A percentile compares a stretch with the other conserved stretches of the same genome.
Conservation (phyloP, 257 asterid species). For the Gardenia jasminoides region DNA sequence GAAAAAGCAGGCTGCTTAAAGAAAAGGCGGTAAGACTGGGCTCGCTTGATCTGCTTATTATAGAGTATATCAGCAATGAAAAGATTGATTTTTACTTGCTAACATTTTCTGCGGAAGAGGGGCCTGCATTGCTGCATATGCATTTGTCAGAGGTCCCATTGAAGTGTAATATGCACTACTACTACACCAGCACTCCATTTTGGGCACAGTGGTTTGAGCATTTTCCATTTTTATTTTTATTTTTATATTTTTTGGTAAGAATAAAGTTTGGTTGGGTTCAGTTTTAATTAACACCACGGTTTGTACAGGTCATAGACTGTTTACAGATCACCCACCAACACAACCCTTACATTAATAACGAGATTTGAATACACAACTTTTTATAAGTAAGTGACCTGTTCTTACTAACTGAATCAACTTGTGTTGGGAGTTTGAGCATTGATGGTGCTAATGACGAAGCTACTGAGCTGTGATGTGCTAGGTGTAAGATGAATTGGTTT, state of each 20-base stretch:
- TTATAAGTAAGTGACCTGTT: too few relatives aligned
- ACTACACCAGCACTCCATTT: conserved; percentile 4
- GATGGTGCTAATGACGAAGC: too few relatives aligned
- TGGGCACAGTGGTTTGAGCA: not conserved
- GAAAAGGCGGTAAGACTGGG: not conserved
- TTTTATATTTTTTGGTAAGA: too few relatives aligned
- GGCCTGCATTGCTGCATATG: not conserved
- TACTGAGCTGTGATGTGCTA: not conserved
- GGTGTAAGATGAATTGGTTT: not conserved
- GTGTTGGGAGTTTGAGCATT: too few relatives aligned
- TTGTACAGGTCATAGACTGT: too few relatives aligned
- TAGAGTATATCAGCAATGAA: not conserved
- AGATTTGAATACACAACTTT: too few relatives aligned
- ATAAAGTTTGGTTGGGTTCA: too few relatives aligned
- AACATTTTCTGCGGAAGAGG: not conserved
- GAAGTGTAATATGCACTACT: not conserved
- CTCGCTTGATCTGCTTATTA: not conserved
- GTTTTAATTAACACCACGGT: too few relatives aligned
- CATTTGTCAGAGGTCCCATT: not conserved
- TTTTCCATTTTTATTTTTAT: too few relatives aligned
- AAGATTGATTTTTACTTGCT: not conserved
- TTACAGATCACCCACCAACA: too few relatives aligned
- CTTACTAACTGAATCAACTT: too few relatives aligned
- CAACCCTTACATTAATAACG: too few relatives aligned
- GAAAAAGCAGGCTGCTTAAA: conserved; percentile 10